Base-by-base conservation (phyloP, 163 green algal genomes). In the Scenedesmus sp. region DNA sequence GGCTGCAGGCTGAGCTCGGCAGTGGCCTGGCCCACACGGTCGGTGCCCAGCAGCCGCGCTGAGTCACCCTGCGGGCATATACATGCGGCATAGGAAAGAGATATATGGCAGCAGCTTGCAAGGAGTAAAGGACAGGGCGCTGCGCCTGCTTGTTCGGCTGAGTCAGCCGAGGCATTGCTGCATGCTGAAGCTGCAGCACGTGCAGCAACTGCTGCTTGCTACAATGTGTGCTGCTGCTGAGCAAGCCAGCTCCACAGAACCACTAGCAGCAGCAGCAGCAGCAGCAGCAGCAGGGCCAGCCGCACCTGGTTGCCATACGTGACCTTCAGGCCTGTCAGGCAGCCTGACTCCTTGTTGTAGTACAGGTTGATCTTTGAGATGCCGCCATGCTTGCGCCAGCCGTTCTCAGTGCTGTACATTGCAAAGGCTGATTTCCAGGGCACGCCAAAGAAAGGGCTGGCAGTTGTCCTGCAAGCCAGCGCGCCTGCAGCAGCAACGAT, bases 291-390 rank as follows among this genome's bases (percentile, higher is more conserved):
- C 23, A 12, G 2, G 2, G 3, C 70, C 23, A 52, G 23, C 12
- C 20, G 23, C 18, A 79, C 85, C 66, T 46, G 46, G 13, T 55
- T n/a, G 23, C 85, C 85, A n/a, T 90, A 83, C 23, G 85, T 90
- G 54, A 73, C 13, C 6, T 81, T 81, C 57, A 90, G 46, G 23
- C 85, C 85, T 54, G n/a, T 15, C 8, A 90, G 46, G 46, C 85
- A 90, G 85, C 85, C 85, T 3, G 20, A 23, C 0, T 90, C 18
- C n/a, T 74, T 23, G 54, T 90, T 66, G 52, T 57, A 90, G 66
- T 70, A 90, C 9, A 90, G 18, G 66, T 82, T 83, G 15, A 90
- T 54, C 34, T 90, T 90, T 52, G 66, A 55, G 2, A 83, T 52
- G 52, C 55, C 46, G 4, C 85, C 85, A n/a, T 83, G 66, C 55